These are phyloP conservation scores for Fibroporia radiculosa DNA, from an alignment of 768 basidiomycete species.

Conservation along the genomic window DNA sequence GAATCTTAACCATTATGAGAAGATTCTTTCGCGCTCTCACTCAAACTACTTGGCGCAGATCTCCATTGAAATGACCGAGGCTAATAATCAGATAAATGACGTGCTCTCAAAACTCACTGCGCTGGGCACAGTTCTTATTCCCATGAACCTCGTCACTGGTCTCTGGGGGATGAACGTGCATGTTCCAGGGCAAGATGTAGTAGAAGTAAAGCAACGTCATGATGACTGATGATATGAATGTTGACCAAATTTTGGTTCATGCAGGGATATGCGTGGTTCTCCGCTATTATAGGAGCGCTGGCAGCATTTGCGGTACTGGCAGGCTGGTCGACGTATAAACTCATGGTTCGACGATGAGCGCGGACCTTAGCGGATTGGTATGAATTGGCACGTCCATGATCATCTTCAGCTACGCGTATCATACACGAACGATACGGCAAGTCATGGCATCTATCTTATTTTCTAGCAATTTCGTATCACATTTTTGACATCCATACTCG, in stretches of 20 bases:
- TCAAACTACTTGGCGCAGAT: slow-evolving; percentile 99
- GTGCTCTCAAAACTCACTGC: slow-evolving; percentile 96
- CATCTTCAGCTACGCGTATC: no score
- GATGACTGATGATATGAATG: slow-evolving; percentile 1
- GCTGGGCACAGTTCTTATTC: slow-evolving; percentile 93
- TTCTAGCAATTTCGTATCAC: no score
- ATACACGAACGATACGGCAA: not conserved
- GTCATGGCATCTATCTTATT: not conserved
- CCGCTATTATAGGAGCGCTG: slow-evolving; percentile 74
- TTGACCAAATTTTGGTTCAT: slow-evolving; percentile 2
- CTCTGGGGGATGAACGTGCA: slow-evolving; percentile 99
- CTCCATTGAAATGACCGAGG: slow-evolving; percentile 99
- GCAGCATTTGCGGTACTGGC: slow-evolving; percentile 77
- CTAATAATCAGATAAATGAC: slow-evolving; percentile 99
- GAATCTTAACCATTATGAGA: slow-evolving; percentile 99
- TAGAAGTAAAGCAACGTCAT: no score
- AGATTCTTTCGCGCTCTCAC: slow-evolving; percentile 96
- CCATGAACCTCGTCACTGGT: slow-evolving; percentile 95
- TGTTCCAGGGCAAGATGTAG: slow-evolving; percentile 76
- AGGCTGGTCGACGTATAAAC: slow-evolving; percentile 70
- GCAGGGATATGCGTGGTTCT: slow-evolving; percentile 73
- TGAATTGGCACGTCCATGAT: not conserved
- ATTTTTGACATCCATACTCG: no score
- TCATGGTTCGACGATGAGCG: slow-evolving; percentile 41
- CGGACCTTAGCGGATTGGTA: not conserved